Evolutionary conservation across 2,329 filamentous ascomycete species (phyloP), one percentile per base, ranked within the genome.

Genomic region (Zalaria sp.): DNA sequence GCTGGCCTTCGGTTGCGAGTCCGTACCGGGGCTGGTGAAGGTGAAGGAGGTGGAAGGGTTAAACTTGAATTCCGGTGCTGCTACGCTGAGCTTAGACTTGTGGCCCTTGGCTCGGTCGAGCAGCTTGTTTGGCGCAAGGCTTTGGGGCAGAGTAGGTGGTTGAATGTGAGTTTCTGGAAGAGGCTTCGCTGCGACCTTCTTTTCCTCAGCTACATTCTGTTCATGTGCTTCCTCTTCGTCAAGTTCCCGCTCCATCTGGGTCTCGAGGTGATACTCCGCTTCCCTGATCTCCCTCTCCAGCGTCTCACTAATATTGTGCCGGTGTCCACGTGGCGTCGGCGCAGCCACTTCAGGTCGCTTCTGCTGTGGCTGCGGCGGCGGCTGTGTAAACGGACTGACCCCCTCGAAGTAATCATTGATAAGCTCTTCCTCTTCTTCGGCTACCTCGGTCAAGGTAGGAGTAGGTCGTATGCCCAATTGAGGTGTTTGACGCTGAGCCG

Each of bases 41-140:
- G 29, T 47, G 52, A 72, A 70, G 25, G 55, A 51, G 41, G 57
- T 57, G 61, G 60, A 60, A 5, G 75, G 73, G 42, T 81, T 72
- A 61, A 89, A 89, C 52, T 81, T 85, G 68, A 95, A 95, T 54
- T 91, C 85, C 37, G 87, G 83, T 0, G 89, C 89, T 47, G 81
- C 77, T 27, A 93, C 87, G 53, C 96, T 96, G 51, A 96, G 73
- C 50, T 80, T 88, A 1, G 86, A 85, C 11, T 46, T 44, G 35
- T 44, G 43, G 8, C 43, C 43, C 26, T 41, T 41, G 43, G 27
- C 32, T n/a, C 40, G 40, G 39, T 41, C 40, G 1, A 35, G 37
- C 6, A 34, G 27, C n/a, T 41, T 44, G 35, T 44, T 44, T 36
- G 40, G 43, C 5, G 27, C 38, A 29, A 39, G 28, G 11, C 28